Conservation (phyloP, 805 yeast genomes). For the Saturnispora ahearnii region DNA sequence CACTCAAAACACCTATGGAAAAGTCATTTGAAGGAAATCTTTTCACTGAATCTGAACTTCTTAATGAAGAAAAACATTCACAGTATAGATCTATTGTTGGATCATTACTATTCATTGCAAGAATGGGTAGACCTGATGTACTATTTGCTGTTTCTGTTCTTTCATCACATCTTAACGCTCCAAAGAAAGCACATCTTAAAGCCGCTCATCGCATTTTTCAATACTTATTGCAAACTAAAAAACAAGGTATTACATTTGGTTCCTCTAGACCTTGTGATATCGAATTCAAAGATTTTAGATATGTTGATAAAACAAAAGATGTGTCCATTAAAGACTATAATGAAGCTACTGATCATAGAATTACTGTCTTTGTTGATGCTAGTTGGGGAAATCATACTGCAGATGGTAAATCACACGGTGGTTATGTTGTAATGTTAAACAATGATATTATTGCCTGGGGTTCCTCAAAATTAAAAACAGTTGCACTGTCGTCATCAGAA, state of each 20-base stretch:
- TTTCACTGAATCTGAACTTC: background rate
- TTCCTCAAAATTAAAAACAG: background rate
- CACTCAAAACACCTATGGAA: background rate
- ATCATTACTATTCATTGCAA: conserved; percentile 5
- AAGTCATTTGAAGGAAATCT: background rate
- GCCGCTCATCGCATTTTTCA: conserved; percentile 3
- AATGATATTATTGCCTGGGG: conserved; percentile 3
- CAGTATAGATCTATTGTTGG: conserved; percentile 7
- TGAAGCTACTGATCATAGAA: background rate
- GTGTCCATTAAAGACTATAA: conserved; percentile 4
- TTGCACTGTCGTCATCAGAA: conserved; percentile 7
- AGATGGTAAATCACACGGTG: conserved; percentile 6
- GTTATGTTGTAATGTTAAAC: conserved; percentile 3
- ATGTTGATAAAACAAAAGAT: conserved; percentile 2
- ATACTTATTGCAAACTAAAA: conserved; percentile 4
- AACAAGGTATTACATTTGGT: background rate
- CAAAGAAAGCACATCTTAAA: conserved; percentile 2
- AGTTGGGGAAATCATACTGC: background rate
- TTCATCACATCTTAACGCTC: background rate
- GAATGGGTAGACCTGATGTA: conserved; percentile 9
- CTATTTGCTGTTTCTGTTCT: conserved; percentile 2
- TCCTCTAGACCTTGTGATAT: background rate
- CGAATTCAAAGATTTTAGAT: conserved; percentile 5
- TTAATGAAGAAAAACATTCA: background rate
- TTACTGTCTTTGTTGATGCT: conserved; percentile 5